Base-by-base conservation (phyloP, 257 asterid species). In the Solanum arcanum region DNA sequence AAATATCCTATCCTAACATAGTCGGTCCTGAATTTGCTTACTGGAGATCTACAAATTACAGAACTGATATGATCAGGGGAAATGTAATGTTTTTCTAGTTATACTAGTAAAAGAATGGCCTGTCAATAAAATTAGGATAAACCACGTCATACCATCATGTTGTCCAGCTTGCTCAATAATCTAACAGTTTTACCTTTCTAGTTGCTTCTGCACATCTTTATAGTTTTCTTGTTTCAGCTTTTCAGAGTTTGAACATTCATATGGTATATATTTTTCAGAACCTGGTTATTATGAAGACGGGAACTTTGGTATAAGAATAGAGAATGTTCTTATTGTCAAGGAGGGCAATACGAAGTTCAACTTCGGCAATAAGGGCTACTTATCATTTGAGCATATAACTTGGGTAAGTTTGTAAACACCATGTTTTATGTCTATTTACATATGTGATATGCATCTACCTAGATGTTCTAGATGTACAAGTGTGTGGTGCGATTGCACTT, bases 271-370 rank as follows among this genome's bases (percentile, higher is more conserved):
- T 44, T 78, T 90, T 88, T 76, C 94, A 97, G 99, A 97, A 91
- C 99, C 99, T 83, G 99, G 99, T 78, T 97, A 97, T 87, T 97
- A 97, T 7, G 99, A 97, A 93, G 99, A 95, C 73, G 99, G 99
- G 59, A 94, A 93, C 52, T 97, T 97, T 86, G 99, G 99, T 82
- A 86, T 95, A 91, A 93, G 99, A 91, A 86, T 96, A 91, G 99
- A 97, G 93, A 97, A 97, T 89, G 99, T 97, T 87, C 99, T 95
- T 59, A 89, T 96, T 15, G 88, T 97, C 25, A 95, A 94, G 84
- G 96, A 95, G 86, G 96, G 95, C 66, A 94, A 92, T 86, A 95
- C 99, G 35, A 92, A 95, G 93, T 95, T 93, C 96, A 95, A 97
- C 89, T 97, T 96, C 60, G 98, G 95, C 46, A 91, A 90, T 90